A percentile compares a stretch with the other conserved stretches of the same genome.
Evolutionary conservation across 768 basidiomycete genomes (phyloP).

Genomic region (Phlegmacium glaucopus): DNA sequence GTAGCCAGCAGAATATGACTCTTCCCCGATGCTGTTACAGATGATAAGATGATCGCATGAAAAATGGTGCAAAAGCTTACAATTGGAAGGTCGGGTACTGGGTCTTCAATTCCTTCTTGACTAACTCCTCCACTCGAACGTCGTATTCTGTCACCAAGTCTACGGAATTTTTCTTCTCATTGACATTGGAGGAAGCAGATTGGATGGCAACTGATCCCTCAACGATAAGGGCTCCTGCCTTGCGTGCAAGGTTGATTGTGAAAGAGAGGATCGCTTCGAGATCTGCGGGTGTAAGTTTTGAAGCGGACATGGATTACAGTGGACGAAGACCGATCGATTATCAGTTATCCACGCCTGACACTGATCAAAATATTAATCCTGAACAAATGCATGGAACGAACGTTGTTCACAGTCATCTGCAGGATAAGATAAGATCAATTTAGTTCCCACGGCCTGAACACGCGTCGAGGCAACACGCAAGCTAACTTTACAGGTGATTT

Average conservation of each 20-base stretch:
- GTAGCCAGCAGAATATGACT: conserved; percentile 80
- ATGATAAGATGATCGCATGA: not conserved
- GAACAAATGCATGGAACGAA: no score
- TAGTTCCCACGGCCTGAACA: conserved; percentile 42
- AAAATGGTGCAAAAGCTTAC: conserved; percentile 42
- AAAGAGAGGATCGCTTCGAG: conserved; percentile 65
- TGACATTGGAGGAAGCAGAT: conserved; percentile 43
- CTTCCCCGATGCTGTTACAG: conserved; percentile 82
- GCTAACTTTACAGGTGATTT: conserved; percentile 18
- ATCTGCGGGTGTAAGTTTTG: conserved; percentile 42
- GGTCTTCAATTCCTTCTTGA: conserved; percentile 60
- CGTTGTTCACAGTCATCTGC: not conserved
- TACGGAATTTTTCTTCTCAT: conserved; percentile 91
- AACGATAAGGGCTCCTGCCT: conserved; percentile 73
- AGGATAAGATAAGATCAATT: conserved; percentile 33
- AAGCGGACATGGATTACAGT: conserved; percentile 23
- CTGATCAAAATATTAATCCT: no score
- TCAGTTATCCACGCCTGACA: not conserved
- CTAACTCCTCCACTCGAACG: conserved; percentile 83
- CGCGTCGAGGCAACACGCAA: conserved; percentile 41
- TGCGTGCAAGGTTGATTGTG: conserved; percentile 64
- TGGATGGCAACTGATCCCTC: conserved; percentile 77
- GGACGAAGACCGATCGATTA: conserved; percentile 3
- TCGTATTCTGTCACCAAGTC: conserved; percentile 97
- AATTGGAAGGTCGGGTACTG: conserved; percentile 79